phyloP scores from a whole-genome alignment of 345 rosid genomes.

The Rhodamnia rubescens region DNA sequence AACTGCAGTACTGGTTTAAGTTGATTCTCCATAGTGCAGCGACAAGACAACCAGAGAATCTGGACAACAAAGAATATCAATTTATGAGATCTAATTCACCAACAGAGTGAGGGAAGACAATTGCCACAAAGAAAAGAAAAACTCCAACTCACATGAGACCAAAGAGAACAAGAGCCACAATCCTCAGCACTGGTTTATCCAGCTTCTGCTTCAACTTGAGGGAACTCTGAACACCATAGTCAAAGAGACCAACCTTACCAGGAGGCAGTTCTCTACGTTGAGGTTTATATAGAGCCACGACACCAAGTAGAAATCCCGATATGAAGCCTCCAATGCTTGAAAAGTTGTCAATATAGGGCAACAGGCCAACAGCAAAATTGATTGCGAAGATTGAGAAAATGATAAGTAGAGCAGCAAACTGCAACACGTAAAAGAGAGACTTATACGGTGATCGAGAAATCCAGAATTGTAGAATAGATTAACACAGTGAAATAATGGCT shows the following conservation, averaged over 20 bases:
- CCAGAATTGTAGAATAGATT: background rate
- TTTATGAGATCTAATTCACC: background rate
- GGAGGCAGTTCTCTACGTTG: slow-evolving; percentile 27
- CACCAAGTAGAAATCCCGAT: slow-evolving; percentile 70
- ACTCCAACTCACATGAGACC: slow-evolving; percentile 41
- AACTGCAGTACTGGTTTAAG: slow-evolving; percentile 46
- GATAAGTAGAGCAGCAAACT: slow-evolving; percentile 48
- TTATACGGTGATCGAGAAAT: background rate
- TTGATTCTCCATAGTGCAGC: slow-evolving; percentile 36
- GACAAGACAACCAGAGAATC: slow-evolving; percentile 41
- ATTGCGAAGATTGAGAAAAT: slow-evolving; percentile 28
- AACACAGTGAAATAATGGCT: background rate
- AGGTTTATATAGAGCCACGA: slow-evolving; percentile 54
- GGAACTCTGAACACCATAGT: slow-evolving; percentile 27
- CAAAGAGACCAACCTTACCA: slow-evolving; percentile 38
- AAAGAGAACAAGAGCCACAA: slow-evolving; percentile 40
- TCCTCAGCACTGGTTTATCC: slow-evolving; percentile 63
- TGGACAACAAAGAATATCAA: slow-evolving; percentile 7
- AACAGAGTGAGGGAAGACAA: background rate
- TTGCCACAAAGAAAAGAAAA: background rate
- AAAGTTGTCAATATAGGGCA: slow-evolving; percentile 61
- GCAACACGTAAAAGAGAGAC: slow-evolving; percentile 8
- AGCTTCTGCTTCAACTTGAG: slow-evolving; percentile 41
- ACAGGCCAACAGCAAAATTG: slow-evolving; percentile 62
- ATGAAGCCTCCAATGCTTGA: slow-evolving; percentile 69